Percentiles rank a stretch among this genome's conserved stretches.
These are phyloP conservation scores for Eragrostis curvula DNA, from an alignment of 176 grass and related monocot genomes.

Conservation along the genomic window DNA sequence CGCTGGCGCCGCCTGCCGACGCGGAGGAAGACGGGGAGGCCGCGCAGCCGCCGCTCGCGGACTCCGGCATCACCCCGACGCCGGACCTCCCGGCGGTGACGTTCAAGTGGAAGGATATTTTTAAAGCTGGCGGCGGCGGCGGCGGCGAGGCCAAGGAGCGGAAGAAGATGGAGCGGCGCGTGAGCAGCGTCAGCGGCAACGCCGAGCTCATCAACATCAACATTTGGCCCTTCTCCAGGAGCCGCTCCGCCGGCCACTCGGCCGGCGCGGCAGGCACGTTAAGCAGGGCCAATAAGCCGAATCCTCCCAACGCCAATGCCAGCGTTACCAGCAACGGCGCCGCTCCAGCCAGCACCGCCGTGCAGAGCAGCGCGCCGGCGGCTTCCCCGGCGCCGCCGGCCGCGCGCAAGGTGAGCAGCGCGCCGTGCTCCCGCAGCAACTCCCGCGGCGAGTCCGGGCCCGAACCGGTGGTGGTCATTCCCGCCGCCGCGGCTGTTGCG, in stretches of 20 bases:
- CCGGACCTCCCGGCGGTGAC: conserved; percentile 56
- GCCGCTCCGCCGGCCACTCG: conserved; percentile 86
- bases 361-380: neutral
- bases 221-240: conserved; percentile 94
- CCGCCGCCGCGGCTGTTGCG: neutral
- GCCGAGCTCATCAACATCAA: conserved; percentile 96
- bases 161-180: conserved; percentile 57
- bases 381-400: neutral
- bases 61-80: conserved; percentile 29
- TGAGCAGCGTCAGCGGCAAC: conserved; percentile 60
- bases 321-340: neutral
- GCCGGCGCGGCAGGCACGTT: neutral
- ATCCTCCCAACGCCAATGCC: neutral
- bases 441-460: conserved; percentile 75
- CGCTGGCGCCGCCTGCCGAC: neutral
- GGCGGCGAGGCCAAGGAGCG: conserved; percentile 55
- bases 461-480: neutral
- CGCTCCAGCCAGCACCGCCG: no score
- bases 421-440: conserved; percentile 95
- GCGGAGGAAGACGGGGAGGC: neutral
- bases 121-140: conserved; percentile 37
- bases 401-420: conserved; percentile 71
- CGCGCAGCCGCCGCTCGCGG: conserved; percentile 36
- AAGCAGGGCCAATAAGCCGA: conserved; percentile 41
- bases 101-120: conserved; percentile 87